A percentile compares a stretch with the other conserved stretches of the same genome.
phyloP scores from a whole-genome alignment of 768 basidiomycete species.

The Tylopilus rubrobrunneus region DNA sequence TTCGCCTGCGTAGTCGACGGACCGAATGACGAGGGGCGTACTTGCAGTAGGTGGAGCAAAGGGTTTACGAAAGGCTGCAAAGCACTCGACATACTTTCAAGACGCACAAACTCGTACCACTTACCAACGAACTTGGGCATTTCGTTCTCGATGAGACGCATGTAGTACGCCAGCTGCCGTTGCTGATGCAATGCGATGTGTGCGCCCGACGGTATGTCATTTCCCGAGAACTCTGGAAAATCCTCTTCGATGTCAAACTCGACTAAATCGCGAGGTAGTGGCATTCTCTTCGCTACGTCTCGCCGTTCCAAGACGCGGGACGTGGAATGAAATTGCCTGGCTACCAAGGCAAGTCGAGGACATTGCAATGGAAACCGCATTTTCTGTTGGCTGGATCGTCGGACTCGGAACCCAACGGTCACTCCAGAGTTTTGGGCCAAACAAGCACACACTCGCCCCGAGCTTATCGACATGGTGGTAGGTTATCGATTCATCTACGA shows the following conservation, averaged over 20 bases:
- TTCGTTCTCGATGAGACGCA: slow-evolving; percentile 86
- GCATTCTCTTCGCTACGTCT: slow-evolving; percentile 21
- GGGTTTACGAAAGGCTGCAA: slow-evolving; percentile 72
- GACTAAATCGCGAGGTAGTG: slow-evolving; percentile 39
- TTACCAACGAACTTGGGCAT: slow-evolving; percentile 82
- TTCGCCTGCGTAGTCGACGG: slow-evolving; percentile 75
- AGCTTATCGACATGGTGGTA: slow-evolving; percentile 45
- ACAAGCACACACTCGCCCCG: slow-evolving; percentile 20
- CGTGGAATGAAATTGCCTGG: slow-evolving; percentile 27
- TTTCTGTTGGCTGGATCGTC: neutral
- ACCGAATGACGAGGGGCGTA: slow-evolving; percentile 66
- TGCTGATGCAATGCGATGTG: slow-evolving; percentile 75
- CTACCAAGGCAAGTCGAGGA: slow-evolving; percentile 7
- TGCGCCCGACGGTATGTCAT: slow-evolving; percentile 67
- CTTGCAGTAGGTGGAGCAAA: slow-evolving; percentile 63
- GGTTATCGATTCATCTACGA: slow-evolving; percentile 22
- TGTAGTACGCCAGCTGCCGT: slow-evolving; percentile 68
- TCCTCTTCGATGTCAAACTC: slow-evolving; percentile 37
- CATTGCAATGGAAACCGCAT: slow-evolving; percentile 22
- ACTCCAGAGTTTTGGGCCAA: slow-evolving; percentile 11
- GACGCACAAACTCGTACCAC: slow-evolving; percentile 15
- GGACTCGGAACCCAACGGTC: neutral
- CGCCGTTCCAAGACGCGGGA: slow-evolving; percentile 13
- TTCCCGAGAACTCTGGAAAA: slow-evolving; percentile 29
- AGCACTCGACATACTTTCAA: slow-evolving; percentile 6